Conservation (phyloP, 2,329 filamentous ascomycete species). For the Mariannaea sp. region DNA sequence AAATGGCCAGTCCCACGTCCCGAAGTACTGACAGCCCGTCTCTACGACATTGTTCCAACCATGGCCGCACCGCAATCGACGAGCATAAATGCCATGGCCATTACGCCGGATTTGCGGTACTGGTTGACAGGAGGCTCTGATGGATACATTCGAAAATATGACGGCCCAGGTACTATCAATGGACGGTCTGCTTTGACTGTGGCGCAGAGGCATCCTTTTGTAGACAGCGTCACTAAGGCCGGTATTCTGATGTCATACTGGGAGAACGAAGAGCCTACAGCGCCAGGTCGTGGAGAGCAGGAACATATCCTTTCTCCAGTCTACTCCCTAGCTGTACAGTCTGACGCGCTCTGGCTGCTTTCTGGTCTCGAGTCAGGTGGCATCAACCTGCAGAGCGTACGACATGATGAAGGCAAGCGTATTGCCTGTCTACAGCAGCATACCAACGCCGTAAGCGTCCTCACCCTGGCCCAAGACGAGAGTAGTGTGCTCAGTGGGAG, state of each 20-base stretch:
- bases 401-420: conserved; percentile 91
- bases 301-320: conserved; percentile 81
- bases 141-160: conserved; percentile 96
- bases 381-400: conserved; percentile 91
- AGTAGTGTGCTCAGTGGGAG: conserved; percentile 86
- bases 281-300: conserved; percentile 52
- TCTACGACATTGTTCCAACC: conserved; percentile 95
- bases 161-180: conserved; percentile 93
- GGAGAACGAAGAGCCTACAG: conserved; percentile 86
- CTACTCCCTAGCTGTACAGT: conserved; percentile 91
- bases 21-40: conserved; percentile 76
- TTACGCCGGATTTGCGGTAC: conserved; percentile 93
- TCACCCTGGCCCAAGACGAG: conserved; percentile 83
- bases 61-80: conserved; percentile 96
- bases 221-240: conserved; percentile 95
- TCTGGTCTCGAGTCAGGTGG: conserved; percentile 88
- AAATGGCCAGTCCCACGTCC: conserved; percentile 68
- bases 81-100: conserved; percentile 89
- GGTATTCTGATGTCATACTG: conserved; percentile 95
- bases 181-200: conserved; percentile 92
- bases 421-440: conserved; percentile 83
- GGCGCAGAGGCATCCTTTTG: conserved; percentile 93
- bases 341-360: conserved; percentile 86
- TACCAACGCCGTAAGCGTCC: conserved; percentile 87
- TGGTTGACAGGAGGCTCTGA: conserved; percentile 94